Evolutionary conservation across 2,329 filamentous ascomycete species (phyloP), one percentile per base, ranked within the genome.

Genomic region (Aspergillus carbonarius): DNA sequence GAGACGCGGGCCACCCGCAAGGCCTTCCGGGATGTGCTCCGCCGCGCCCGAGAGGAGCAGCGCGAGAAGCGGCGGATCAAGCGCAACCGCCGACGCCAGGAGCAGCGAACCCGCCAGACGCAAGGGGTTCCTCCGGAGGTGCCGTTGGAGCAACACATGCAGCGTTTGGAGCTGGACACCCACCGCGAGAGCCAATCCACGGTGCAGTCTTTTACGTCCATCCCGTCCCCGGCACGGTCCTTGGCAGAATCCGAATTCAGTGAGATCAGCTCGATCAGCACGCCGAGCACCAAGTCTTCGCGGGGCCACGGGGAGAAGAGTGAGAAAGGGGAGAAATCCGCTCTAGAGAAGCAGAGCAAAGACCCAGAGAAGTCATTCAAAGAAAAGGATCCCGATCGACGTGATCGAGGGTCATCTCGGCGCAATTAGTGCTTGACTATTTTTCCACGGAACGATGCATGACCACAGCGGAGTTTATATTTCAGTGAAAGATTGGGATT

Each of bases 1-100:
- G 75, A 78, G 60, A 66, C 74, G 54, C 67, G 68, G n/a, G 68
- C 70, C 1, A 72, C 75, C 5, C 72, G 69, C 44, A 70, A 76
- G 50, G 74, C 73, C 4, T 77, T 78, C 59, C 64, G 69, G 9
- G 71, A 73, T 8, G 64, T 76, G 5, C 60, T 73, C 15, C 67
- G 68, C 4, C 70, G 74, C 4, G 74, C 75, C 1, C 66, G 73
- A n/a, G 69, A 74, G 7, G 74, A 76, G 58, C 68, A 74, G 50
- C 70, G 68, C 3, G 72, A 72, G 17, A 57, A 67, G n/a, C 61
- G 65, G 32, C 64, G 67, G 20, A 58, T 59, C 34, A 68, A 64
- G 30, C 62, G 67, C 20, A 67, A 60, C 35, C 67, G 65, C 10
- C 61, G 59, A 10, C 67, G 69, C 17, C 66, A 70, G 54, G 63